Evolutionary conservation across 164 flowering plant genomes (phyloP).

Genomic region (Vitis cinerea): DNA sequence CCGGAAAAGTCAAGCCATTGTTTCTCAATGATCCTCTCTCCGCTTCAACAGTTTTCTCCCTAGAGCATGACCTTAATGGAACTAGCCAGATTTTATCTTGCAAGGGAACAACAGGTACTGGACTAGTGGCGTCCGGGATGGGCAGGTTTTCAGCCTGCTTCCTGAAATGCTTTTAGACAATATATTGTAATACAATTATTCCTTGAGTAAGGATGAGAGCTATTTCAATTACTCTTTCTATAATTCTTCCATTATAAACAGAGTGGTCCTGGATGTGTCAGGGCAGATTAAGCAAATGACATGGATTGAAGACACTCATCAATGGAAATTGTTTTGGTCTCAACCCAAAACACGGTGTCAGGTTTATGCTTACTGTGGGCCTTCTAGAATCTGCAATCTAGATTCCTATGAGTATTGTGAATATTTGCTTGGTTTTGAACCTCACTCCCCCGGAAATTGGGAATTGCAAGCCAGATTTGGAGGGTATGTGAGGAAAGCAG

Average conservation of each 20-base stretch:
- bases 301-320: slow-evolving; percentile 11
- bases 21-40: no score
- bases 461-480: neutral
- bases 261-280: no score
- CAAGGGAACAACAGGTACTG: slow-evolving; percentile 12
- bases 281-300: slow-evolving; percentile 8
- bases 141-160: slow-evolving; percentile 8
- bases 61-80: slow-evolving; percentile 7
- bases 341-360: slow-evolving; percentile 24
- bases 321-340: slow-evolving; percentile 19
- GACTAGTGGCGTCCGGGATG: slow-evolving; percentile 25
- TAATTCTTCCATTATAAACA: no score
- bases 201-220: slow-evolving; percentile 15
- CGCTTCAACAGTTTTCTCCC: neutral
- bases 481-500: no score
- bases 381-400: no score
- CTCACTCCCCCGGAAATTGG: slow-evolving; percentile 4
- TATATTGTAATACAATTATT: slow-evolving; percentile 7
- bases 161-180: slow-evolving; percentile 19
- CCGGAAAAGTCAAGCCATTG: no score
- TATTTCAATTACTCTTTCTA: no score
- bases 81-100: slow-evolving; percentile 10
- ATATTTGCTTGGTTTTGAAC: slow-evolving; percentile 27
- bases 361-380: neutral
- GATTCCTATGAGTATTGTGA: neutral